Evolutionary conservation across 2,329 filamentous ascomycete species (phyloP).

Genomic region (Pseudogymnoascus sp.): DNA sequence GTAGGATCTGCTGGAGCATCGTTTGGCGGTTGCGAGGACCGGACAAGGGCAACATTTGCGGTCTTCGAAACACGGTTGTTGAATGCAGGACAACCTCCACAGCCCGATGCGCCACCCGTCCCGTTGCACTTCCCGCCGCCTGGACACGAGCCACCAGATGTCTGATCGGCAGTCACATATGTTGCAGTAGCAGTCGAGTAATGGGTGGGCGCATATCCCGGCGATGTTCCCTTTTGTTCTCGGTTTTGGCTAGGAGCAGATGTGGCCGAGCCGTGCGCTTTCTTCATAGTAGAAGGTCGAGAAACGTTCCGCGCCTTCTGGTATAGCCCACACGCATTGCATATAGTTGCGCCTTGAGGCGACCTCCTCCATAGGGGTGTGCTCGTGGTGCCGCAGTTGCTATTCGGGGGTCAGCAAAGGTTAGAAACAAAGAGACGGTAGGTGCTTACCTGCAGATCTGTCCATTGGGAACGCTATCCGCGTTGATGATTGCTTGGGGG

Average conservation of each 20-base stretch:
- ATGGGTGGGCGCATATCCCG: constrained; percentile 29
- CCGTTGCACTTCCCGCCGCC: constrained; percentile 94
- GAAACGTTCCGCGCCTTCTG: constrained; percentile 87
- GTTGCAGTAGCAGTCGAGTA: constrained; percentile 47
- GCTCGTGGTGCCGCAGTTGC: constrained; percentile 89
- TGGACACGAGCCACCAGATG: constrained; percentile 78
- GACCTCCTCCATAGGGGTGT: constrained; percentile 94
- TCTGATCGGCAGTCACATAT: constrained; percentile 71
- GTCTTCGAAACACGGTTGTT: constrained; percentile 94
- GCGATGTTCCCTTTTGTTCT: constrained; percentile 23
- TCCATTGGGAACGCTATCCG: constrained; percentile 38
- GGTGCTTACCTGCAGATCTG: constrained; percentile 63
- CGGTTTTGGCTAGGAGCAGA: constrained; percentile 19
- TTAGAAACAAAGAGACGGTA: constrained; percentile 10
- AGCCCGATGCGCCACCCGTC: constrained; percentile 89
- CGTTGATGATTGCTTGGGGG: neutral
- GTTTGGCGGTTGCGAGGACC: constrained; percentile 20
- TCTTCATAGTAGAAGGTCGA: constrained; percentile 83
- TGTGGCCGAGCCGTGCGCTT: constrained; percentile 50
- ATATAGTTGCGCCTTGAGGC: constrained; percentile 88
- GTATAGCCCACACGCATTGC: constrained; percentile 95
- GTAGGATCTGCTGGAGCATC: constrained; percentile 26
- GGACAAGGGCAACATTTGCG: constrained; percentile 57
- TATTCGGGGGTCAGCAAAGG: constrained; percentile 35
- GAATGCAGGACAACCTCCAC: constrained; percentile 91